Evolutionary conservation across 495 filamentous ascomycete species (phyloP).

Genomic region (Daldinia childiae): DNA sequence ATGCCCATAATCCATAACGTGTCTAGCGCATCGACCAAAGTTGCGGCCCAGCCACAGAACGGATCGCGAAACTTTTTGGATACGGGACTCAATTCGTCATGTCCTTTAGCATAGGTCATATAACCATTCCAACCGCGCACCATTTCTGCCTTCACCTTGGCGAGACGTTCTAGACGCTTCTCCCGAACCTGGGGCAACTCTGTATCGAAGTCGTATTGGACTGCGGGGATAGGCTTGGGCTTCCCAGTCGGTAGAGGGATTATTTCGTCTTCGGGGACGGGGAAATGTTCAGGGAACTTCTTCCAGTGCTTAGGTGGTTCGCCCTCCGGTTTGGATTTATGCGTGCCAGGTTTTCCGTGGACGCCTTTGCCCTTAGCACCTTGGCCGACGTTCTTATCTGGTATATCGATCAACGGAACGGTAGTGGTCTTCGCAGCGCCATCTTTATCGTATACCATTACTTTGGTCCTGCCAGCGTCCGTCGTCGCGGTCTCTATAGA

Average conservation of each 20-base stretch:
- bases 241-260: slow-evolving; percentile 79
- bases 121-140: slow-evolving; percentile 85
- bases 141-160: slow-evolving; percentile 80
- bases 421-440: slow-evolving; percentile 46
- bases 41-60: slow-evolving; percentile 95
- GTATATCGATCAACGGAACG: slow-evolving; percentile 48
- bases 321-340: slow-evolving; percentile 28
- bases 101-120: slow-evolving; percentile 79
- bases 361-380: slow-evolving; percentile 41
- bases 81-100: slow-evolving; percentile 84
- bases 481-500: slow-evolving; percentile 21
- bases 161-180: slow-evolving; percentile 69
- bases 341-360: slow-evolving; percentile 26
- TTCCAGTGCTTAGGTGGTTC: slow-evolving; percentile 68
- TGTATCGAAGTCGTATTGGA: slow-evolving; percentile 75
- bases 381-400: slow-evolving; percentile 48
- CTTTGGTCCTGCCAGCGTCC: slow-evolving; percentile 41
- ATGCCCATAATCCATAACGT: slow-evolving; percentile 97
- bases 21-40: slow-evolving; percentile 91
- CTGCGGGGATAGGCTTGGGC: slow-evolving; percentile 72
- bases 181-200: slow-evolving; percentile 69
- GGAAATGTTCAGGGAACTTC: slow-evolving; percentile 76
- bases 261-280: slow-evolving; percentile 71
- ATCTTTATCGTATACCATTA: slow-evolving; percentile 55
- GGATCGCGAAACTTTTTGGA: slow-evolving; percentile 71